These are phyloP conservation scores for Vachellia pachyceras DNA, from an alignment of 306 rosid species.

Conservation along the genomic window DNA sequence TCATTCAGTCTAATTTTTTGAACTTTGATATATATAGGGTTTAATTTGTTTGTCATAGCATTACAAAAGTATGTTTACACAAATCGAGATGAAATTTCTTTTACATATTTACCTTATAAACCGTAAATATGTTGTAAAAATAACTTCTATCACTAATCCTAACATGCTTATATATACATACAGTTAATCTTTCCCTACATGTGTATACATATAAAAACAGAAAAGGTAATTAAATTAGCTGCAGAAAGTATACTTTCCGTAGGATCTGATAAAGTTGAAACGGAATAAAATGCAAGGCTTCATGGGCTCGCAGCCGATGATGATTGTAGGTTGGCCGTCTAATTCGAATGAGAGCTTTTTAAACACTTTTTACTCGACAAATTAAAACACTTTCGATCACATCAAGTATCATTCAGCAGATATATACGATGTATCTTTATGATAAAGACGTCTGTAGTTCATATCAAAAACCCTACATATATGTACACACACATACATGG, in stretches of 20 bases:
- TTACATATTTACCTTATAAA: too few species aligned
- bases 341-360: not conserved
- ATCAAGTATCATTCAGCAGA: conserved; percentile 37
- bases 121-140: too few species aligned
- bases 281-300: conserved; percentile 24
- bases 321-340: conserved; percentile 45
- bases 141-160: too few species aligned
- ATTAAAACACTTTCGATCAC: conserved; percentile 49
- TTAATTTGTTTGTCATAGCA: too few species aligned
- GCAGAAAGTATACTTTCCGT: not conserved
- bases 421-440: conserved; percentile 45
- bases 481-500: not conserved
- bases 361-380: conserved; percentile 18
- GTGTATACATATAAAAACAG: not conserved
- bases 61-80: too few species aligned
- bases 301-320: conserved; percentile 26
- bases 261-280: not conserved
- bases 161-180: not conserved
- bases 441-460: conserved; percentile 43
- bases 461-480: conserved; percentile 14
- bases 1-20: too few species aligned
- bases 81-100: too few species aligned
- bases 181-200: not conserved
- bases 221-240: not conserved
- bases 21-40: too few species aligned